Percentiles rank a stretch among this genome's conserved stretches.
These are phyloP conservation scores for Aurinia saxatilis DNA, from an alignment of 345 rosid genomes.

Conservation along the genomic window DNA sequence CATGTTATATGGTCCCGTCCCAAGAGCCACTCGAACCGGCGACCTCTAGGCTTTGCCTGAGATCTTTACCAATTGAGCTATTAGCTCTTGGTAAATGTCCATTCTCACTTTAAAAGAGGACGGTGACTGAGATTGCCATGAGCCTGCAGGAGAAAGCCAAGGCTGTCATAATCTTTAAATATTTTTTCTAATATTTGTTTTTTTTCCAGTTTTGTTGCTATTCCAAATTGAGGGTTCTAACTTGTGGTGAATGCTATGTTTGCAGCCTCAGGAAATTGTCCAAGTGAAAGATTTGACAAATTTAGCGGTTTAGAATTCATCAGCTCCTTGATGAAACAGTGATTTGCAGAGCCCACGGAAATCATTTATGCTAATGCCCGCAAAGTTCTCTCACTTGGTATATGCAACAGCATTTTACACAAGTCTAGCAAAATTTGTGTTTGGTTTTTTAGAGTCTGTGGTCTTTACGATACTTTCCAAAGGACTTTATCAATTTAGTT, in stretches of 20 bases:
- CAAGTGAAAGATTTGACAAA: slow-evolving; percentile 30
- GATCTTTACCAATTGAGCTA: too few relatives aligned
- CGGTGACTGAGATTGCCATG: not conserved
- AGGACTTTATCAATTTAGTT: not conserved
- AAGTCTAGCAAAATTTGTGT: not conserved
- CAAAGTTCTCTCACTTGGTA: too few relatives aligned
- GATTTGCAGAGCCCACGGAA: not conserved
- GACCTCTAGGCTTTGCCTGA: too few relatives aligned
- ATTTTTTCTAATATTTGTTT: not conserved
- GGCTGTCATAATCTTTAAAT: not conserved
- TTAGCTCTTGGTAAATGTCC: too few relatives aligned
- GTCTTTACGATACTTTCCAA: not conserved
- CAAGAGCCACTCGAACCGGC: too few relatives aligned
- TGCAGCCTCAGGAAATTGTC: slow-evolving; percentile 29
- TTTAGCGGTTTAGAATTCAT: slow-evolving; percentile 13
- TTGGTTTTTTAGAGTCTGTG: not conserved
- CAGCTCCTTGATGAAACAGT: not conserved
- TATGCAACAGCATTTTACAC: not conserved
- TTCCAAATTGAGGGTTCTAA: slow-evolving; percentile 3
- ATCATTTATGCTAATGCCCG: not conserved
- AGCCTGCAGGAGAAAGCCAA: not conserved
- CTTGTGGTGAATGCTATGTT: not conserved
- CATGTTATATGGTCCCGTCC: too few relatives aligned
- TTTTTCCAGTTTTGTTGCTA: not conserved
- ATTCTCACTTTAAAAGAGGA: not conserved